Conservation (phyloP, 2,329 filamentous ascomycete genomes). For the Nemania diffusa region DNA sequence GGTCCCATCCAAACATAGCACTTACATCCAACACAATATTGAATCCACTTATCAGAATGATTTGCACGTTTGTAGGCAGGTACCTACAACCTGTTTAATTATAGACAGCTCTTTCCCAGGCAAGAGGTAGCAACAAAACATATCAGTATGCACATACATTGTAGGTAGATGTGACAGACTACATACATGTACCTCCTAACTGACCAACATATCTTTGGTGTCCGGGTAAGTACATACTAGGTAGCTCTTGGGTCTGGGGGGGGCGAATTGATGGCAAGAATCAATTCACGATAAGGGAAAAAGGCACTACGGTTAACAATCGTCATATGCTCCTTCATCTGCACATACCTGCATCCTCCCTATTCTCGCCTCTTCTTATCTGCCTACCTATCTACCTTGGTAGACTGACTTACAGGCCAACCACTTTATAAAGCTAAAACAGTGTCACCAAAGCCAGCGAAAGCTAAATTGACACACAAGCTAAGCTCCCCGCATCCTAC, state of each 20-base stretch:
- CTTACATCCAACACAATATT: background rate
- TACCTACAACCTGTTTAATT: too few relatives aligned
- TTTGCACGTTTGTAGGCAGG: background rate
- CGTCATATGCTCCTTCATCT: background rate
- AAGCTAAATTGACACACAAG: constrained; percentile 21
- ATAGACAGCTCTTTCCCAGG: too few relatives aligned
- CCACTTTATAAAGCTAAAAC: constrained; percentile 8
- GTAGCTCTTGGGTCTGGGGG: background rate
- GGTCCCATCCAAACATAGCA: too few relatives aligned
- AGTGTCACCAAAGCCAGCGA: constrained; percentile 4
- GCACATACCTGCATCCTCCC: background rate
- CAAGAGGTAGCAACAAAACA: too few relatives aligned
- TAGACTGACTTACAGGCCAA: background rate
- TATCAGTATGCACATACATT: too few relatives aligned
- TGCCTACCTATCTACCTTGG: background rate
- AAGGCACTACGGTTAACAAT: constrained; percentile 4
- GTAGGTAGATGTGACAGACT: too few relatives aligned
- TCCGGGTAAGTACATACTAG: background rate
- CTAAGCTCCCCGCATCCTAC: constrained; percentile 18
- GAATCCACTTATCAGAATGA: background rate
- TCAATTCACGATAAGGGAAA: constrained; percentile 33
- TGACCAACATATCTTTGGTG: too few relatives aligned
- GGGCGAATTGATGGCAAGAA: constrained; percentile 22
- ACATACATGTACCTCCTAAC: too few relatives aligned
- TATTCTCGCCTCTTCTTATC: background rate